Conservation (phyloP, 2,329 filamentous ascomycete species). For the Thielaviopsis cerberus region DNA sequence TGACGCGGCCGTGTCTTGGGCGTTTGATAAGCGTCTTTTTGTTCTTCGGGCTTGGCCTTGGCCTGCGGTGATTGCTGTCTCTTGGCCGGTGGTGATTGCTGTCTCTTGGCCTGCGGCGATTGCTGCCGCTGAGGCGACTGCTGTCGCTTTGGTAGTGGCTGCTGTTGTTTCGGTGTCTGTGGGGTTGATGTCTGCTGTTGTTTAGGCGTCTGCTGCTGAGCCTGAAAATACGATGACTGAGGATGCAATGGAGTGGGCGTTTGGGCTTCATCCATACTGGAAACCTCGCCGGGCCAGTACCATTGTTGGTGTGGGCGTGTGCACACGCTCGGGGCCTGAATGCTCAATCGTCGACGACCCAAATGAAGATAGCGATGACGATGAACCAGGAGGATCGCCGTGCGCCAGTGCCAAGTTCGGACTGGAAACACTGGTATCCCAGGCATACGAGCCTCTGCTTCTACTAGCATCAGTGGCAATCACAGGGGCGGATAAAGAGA, state of each 20-base stretch:
- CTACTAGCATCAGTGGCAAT: conserved; percentile 1
- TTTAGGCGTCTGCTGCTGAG: too few species aligned
- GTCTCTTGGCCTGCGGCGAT: neutral
- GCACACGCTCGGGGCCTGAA: neutral
- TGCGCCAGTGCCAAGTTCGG: conserved; percentile 4
- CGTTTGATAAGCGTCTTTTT: neutral
- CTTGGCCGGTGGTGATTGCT: neutral
- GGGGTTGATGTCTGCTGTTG: neutral
- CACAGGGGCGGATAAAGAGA: neutral
- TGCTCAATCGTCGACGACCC: neutral
- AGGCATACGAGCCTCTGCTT: neutral
- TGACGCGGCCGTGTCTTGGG: neutral
- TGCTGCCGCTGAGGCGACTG: neutral
- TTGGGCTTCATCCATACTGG: neutral
- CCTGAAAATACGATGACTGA: neutral
- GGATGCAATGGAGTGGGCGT: neutral
- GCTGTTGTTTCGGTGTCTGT: neutral
- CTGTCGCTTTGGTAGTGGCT: neutral
- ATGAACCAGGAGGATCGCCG: conserved; percentile 10
- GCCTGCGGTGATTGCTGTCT: neutral
- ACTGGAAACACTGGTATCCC: conserved; percentile 2
- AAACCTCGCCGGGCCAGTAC: neutral
- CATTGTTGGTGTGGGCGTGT: neutral
- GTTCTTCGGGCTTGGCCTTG: neutral
- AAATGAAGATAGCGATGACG: conserved; percentile 6